These are phyloP conservation scores for Cordyceps cateniannulata DNA, from an alignment of 2,329 filamentous ascomycete species.

Conservation along the genomic window DNA sequence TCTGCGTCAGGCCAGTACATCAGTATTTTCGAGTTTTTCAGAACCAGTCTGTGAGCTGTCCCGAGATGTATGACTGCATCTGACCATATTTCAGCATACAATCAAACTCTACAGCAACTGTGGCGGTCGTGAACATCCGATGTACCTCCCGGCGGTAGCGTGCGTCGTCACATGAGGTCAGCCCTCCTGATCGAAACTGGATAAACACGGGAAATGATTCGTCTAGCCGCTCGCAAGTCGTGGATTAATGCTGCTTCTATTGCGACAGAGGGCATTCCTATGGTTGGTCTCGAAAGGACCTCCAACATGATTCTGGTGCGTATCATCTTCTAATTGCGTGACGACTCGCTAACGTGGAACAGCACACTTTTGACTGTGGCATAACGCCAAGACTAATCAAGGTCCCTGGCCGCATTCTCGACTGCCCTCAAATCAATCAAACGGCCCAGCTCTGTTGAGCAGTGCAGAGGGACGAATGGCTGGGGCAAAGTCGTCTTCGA, in stretches of 20 bases:
- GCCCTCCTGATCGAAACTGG: slow-evolving; percentile 42
- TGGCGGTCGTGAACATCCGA: slow-evolving; percentile 44
- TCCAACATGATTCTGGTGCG: slow-evolving; percentile 33
- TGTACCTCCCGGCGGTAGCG: slow-evolving; percentile 52
- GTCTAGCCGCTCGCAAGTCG: slow-evolving; percentile 52
- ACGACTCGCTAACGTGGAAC: slow-evolving; percentile 19
- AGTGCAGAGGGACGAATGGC: no score
- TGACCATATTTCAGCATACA: slow-evolving; percentile 27
- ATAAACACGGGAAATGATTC: slow-evolving; percentile 55
- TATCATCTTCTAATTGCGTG: slow-evolving; percentile 7
- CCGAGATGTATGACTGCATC: neutral
- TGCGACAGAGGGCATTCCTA: slow-evolving; percentile 37
- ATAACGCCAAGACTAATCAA: slow-evolving; percentile 48
- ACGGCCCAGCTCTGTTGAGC: no score
- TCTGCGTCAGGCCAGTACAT: slow-evolving; percentile 34
- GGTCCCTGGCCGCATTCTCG: slow-evolving; percentile 55
- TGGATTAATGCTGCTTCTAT: slow-evolving; percentile 51
- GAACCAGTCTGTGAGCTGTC: slow-evolving; percentile 14
- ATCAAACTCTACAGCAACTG: slow-evolving; percentile 42
- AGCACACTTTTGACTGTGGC: slow-evolving; percentile 44
- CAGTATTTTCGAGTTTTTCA: slow-evolving; percentile 46
- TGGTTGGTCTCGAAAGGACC: slow-evolving; percentile 38
- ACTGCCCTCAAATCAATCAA: slow-evolving; percentile 43
- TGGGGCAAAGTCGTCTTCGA: no score
- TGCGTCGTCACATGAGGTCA: slow-evolving; percentile 53